Conservation (phyloP, 2,329 filamentous ascomycete species). For the Sordariomycetes sp. region DNA sequence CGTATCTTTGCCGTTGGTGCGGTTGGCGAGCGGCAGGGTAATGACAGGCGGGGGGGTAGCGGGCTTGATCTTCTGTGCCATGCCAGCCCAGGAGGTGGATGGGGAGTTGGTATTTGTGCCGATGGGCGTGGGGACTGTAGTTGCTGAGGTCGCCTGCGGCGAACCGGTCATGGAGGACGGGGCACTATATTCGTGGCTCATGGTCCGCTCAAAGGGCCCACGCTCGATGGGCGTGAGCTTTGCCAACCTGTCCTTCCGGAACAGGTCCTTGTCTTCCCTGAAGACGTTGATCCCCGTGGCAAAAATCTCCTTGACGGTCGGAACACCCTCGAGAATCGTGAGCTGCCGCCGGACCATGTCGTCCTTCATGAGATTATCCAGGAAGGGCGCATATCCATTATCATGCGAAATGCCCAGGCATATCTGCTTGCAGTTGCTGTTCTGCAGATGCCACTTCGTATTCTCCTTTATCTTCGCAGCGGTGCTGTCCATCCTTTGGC, state of each 20-base stretch:
- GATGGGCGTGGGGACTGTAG: conserved; percentile 3
- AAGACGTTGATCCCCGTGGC: conserved; percentile 36
- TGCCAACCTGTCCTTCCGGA: conserved; percentile 43
- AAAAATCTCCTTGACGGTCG: conserved; percentile 39
- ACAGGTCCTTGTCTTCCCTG: conserved; percentile 36
- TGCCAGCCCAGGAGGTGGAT: background rate
- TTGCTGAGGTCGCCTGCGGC: background rate
- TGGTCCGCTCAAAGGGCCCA: no score
- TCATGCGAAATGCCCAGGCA: conserved; percentile 55
- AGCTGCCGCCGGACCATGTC: conserved; percentile 31
- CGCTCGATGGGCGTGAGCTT: no score
- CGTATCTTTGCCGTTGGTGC: conserved; percentile 16
- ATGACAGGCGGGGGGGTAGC: conserved; percentile 25
- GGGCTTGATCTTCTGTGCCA: conserved; percentile 2
- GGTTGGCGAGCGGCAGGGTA: conserved; percentile 26
- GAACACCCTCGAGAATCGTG: conserved; percentile 43
- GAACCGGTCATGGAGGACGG: background rate
- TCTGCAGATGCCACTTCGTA: conserved; percentile 47
- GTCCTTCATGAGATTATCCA: conserved; percentile 44
- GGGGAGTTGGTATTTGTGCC: background rate
- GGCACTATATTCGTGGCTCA: background rate
- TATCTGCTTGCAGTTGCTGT: conserved; percentile 53
- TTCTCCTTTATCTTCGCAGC: conserved; percentile 52
- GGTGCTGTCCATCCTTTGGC: conserved; percentile 46
- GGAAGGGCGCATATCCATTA: conserved; percentile 48